Base-by-base conservation (phyloP, 441 rosid genomes). In the Populus trichocarpa region DNA sequence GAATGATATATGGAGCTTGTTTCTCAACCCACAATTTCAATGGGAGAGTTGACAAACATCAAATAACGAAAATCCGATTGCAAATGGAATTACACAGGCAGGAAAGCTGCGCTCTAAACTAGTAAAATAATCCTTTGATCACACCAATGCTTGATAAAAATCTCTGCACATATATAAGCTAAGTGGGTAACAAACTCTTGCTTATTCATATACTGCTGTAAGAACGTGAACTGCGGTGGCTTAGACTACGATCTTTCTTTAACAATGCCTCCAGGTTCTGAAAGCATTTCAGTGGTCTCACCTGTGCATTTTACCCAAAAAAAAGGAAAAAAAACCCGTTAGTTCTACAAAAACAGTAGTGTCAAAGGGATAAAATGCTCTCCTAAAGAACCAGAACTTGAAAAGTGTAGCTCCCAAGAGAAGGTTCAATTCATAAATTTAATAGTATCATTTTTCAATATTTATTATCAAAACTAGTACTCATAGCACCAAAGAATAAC, bases 271-370 rank as follows among this genome's bases (percentile, higher is more conserved):
- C 93, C 75, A 88, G 81, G 71, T 86, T 89, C 75, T 84, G 91
- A 82, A 95, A 95, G 80, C 98, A 93, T 82, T 86, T 87, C 85
- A 91, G 73, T 73, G 96, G 92, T 83, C 89, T 87, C 80, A 88
- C 82, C 97, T 93, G 93, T 57, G 70, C 0, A 32, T 14, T 40
- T 83, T 20, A 77, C 40, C 71, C 46, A 26, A 38, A 57, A 66
- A 36, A 74, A 0, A n/a, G 4, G 2, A 26, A 70, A 35, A 46
- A 20, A 36, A 3, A 70, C 8, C 8, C 12, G 28, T 70, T 59
- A 74, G 78, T 40, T n/a, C 23, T 57, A 40, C 16, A 35, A 75
- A 13, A 33, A 1, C 12, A 40, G 53, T 12, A 22, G 9, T 35
- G 53, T 13, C n/a, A 13, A 23, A 36, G 28, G 69, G 26, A 8